Evolutionary conservation across 306 rosid genomes (phyloP).

Genomic region (Corylus americana): DNA sequence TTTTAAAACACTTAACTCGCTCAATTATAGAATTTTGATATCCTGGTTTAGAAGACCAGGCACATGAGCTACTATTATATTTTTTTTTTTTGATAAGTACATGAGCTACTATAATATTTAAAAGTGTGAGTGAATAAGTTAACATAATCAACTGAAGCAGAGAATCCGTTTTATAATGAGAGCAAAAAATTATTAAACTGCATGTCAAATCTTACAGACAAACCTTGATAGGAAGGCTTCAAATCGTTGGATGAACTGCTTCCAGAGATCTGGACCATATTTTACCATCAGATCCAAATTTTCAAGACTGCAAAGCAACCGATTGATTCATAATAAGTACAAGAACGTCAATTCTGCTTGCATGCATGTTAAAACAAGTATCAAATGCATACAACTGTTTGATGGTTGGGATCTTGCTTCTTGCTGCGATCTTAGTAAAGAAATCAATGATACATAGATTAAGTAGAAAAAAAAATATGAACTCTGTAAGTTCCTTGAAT

Average conservation of each 20-base stretch:
- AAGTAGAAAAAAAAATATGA: neutral
- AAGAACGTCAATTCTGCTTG: neutral
- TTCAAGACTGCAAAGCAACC: constrained; percentile 64
- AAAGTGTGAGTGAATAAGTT: neutral
- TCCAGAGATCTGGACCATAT: constrained; percentile 88
- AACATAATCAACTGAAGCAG: neutral
- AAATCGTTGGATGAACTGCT: constrained; percentile 72
- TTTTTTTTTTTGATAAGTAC: too few relatives aligned
- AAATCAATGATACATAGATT: neutral
- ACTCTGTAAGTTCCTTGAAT: neutral
- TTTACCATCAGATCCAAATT: constrained; percentile 81
- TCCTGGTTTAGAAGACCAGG: neutral
- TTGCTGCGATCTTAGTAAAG: constrained; percentile 6
- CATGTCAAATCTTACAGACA: constrained; percentile 18
- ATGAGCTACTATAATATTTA: neutral
- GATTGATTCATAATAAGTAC: constrained; percentile 21
- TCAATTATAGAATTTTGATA: neutral
- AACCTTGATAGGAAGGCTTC: constrained; percentile 78
- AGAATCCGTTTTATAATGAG: neutral
- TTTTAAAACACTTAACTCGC: neutral
- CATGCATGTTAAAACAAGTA: neutral
- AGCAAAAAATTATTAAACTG: neutral
- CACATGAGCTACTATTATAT: neutral
- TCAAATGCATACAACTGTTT: constrained; percentile 3
- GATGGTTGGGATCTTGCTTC: constrained; percentile 3